These are phyloP conservation scores for Lepidopterella palustris DNA, from an alignment of 495 filamentous ascomycete genomes.

Conservation along the genomic window DNA sequence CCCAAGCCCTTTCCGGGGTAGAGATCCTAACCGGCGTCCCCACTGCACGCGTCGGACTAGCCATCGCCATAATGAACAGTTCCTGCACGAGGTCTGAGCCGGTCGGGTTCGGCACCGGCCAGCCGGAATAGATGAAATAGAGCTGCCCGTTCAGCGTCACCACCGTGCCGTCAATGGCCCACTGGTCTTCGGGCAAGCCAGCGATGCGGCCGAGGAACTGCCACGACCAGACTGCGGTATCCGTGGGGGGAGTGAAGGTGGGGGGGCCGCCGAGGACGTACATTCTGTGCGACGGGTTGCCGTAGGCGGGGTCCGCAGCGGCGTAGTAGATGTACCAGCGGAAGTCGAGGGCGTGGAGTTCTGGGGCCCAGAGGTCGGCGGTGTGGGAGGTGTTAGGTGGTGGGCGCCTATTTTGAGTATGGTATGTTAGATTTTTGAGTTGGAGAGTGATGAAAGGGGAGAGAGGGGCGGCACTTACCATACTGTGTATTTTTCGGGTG, in stretches of 20 bases:
- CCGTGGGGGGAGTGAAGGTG: slow-evolving; percentile 10
- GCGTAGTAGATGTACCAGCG: slow-evolving; percentile 37
- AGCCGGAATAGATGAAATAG: slow-evolving; percentile 36
- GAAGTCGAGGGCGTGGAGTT: slow-evolving; percentile 32
- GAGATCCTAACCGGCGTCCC: slow-evolving; percentile 24
- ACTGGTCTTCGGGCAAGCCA: slow-evolving; percentile 31
- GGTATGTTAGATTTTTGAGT: neutral
- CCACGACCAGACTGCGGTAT: slow-evolving; percentile 17
- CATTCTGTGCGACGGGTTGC: slow-evolving; percentile 32
- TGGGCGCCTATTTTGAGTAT: slow-evolving; percentile 28
- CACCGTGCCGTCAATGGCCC: slow-evolving; percentile 36
- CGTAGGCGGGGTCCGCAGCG: slow-evolving; percentile 24
- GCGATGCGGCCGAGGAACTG: slow-evolving; percentile 26
- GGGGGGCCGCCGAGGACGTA: slow-evolving; percentile 33
- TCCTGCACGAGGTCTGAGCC: slow-evolving; percentile 27
- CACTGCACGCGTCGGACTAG: slow-evolving; percentile 14
- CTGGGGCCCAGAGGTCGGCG: slow-evolving; percentile 35
- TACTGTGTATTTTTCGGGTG: slow-evolving; percentile 19
- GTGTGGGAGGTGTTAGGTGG: slow-evolving; percentile 20
- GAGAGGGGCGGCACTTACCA: slow-evolving; percentile 15
- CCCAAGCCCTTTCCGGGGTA: slow-evolving; percentile 30
- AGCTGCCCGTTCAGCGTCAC: slow-evolving; percentile 25
- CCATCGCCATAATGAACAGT: slow-evolving; percentile 30
- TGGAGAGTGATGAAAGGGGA: neutral
- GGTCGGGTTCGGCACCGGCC: slow-evolving; percentile 25